Percentiles rank a stretch among this genome's conserved stretches.
These are phyloP conservation scores for Porphyrellus cyaneotinctus DNA, from an alignment of 768 basidiomycete genomes.

Conservation along the genomic window DNA sequence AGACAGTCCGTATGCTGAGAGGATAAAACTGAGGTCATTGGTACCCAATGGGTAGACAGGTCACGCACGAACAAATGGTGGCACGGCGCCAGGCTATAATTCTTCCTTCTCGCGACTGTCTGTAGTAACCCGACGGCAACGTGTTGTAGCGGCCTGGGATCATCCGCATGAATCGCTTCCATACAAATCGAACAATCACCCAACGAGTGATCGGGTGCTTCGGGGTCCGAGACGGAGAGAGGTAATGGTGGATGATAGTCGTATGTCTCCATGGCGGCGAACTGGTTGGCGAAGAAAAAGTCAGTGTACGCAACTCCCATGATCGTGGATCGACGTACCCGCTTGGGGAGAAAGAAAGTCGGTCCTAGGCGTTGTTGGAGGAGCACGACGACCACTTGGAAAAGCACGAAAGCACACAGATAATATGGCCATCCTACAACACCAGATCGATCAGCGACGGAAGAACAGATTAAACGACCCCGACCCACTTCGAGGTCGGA, in stretches of 20 bases:
- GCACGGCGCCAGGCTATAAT: slow-evolving; percentile 85
- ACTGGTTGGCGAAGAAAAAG: slow-evolving; percentile 36
- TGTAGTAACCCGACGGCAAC: slow-evolving; percentile 37
- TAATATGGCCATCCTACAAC: slow-evolving; percentile 59
- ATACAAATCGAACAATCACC: slow-evolving; percentile 94
- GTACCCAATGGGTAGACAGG: background rate
- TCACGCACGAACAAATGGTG: slow-evolving; percentile 77
- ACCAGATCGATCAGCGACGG: background rate
- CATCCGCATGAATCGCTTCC: slow-evolving; percentile 70
- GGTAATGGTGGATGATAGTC: slow-evolving; percentile 85
- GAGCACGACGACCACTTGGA: slow-evolving; percentile 59
- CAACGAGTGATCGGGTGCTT: slow-evolving; percentile 69
- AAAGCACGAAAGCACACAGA: slow-evolving; percentile 54
- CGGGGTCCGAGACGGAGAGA: slow-evolving; percentile 51
- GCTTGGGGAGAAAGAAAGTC: slow-evolving; percentile 75
- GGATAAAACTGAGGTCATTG: background rate
- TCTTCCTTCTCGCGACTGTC: slow-evolving; percentile 44
- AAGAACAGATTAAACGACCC: background rate
- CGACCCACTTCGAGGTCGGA: slow-evolving; percentile 64
- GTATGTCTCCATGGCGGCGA: slow-evolving; percentile 56
- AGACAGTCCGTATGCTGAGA: slow-evolving; percentile 80
- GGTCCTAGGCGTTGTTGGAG: slow-evolving; percentile 78
- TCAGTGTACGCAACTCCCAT: background rate
- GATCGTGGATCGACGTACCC: slow-evolving; percentile 39
- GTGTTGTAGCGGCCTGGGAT: slow-evolving; percentile 34